These are phyloP conservation scores for Globisporangium paroecandrum DNA, from an alignment of 352 stramenopile species.

Conservation along the genomic window DNA sequence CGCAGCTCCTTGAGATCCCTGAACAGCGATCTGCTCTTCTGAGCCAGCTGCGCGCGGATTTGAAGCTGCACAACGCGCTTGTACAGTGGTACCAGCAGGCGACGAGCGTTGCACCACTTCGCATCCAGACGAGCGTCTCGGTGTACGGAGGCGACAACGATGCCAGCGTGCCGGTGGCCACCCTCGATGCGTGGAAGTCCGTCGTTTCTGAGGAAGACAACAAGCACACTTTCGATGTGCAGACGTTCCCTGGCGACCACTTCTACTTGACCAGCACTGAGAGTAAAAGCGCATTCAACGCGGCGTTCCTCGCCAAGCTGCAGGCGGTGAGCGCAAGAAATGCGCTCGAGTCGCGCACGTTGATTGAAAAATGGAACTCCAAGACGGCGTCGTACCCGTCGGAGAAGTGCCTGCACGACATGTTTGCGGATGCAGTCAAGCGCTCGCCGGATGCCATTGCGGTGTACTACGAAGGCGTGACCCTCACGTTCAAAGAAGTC, in stretches of 20 bases:
- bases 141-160: slow-evolving; percentile 58
- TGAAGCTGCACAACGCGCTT: slow-evolving; percentile 53
- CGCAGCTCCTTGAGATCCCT: slow-evolving; percentile 45
- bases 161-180: slow-evolving; percentile 27
- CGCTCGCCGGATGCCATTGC: slow-evolving; percentile 62
- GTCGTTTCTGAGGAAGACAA: slow-evolving; percentile 19
- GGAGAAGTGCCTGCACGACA: slow-evolving; percentile 75
- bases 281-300: slow-evolving; percentile 32
- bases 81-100: slow-evolving; percentile 34
- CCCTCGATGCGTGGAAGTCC: slow-evolving; percentile 35
- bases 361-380: slow-evolving; percentile 52
- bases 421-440: slow-evolving; percentile 70
- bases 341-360: slow-evolving; percentile 38
- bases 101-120: slow-evolving; percentile 7
- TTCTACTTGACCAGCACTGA: slow-evolving; percentile 50
- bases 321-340: slow-evolving; percentile 30
- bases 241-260: slow-evolving; percentile 55
- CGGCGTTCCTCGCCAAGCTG: slow-evolving; percentile 35
- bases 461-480: slow-evolving; percentile 65
- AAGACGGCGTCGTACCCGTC: slow-evolving; percentile 55
- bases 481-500: slow-evolving; percentile 65
- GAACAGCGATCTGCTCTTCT: slow-evolving; percentile 36
- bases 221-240: slow-evolving; percentile 26
- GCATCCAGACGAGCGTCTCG: slow-evolving; percentile 25
- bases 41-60: slow-evolving; percentile 32